Base-by-base conservation (phyloP, 169 alveolate species). In the Cryptosporidium andersoni region DNA sequence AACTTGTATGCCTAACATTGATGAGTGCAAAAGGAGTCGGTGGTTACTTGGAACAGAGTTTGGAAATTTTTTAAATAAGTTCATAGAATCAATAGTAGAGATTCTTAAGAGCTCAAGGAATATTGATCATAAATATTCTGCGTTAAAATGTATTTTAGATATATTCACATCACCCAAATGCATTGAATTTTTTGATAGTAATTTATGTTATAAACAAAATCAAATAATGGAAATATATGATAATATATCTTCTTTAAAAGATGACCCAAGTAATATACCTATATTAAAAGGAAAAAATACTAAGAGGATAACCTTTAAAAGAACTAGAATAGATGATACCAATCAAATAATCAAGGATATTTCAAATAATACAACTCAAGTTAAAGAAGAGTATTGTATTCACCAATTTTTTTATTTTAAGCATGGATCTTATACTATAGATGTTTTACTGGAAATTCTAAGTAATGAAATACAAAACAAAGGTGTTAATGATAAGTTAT, bases 1-100 rank as follows among this genome's bases (percentile, higher is more conserved):
- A 48, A 43, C 36, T 11, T 25, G 14, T 14, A 45, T 51, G 2
- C 3, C 37, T 12, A 66, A 40, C 8, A 11, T 11, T 3, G n/a
- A 9, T 4, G 1, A 55, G 4, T 51, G 47, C 1, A 14, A 37
- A 12, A 51, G 12, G 36, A 42, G 14, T 8, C 16, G 37, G 11
- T 66, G 81, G 81, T 36, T 52, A 39, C n/a, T 66, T 47, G 51
- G 55, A 3, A 53, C 47, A 9, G 81, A 52, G 14, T 12, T 12
- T 36, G 51, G 51, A 52, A 65, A 66, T 8, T 51, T 66, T 6
- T 47, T 66, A 34, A 36, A 66, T n/a, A 66, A 66, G 48, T 52
- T 66, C 36, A 66, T 55, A 12, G 81, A 66, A 55, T 66, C 66
- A 65, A 48, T 66, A 49, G 55, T 66, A 2, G 81, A 66, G n/a